A percentile compares a stretch with the other conserved stretches of the same genome.
These are phyloP conservation scores for Sarocladium kiliense DNA, from an alignment of 2,329 filamentous ascomycete species.

Conservation along the genomic window DNA sequence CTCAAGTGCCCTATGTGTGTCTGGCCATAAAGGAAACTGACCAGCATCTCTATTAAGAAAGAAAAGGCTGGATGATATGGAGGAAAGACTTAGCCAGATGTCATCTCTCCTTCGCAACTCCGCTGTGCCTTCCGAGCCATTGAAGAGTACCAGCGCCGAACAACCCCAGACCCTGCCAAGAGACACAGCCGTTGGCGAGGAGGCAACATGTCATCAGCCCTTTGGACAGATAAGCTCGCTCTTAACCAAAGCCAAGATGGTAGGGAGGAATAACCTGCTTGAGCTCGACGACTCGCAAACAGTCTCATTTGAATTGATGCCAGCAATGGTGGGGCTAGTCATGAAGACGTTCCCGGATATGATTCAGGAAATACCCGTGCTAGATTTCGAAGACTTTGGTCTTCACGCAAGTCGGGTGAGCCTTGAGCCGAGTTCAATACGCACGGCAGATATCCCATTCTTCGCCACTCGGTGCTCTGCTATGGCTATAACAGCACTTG, in stretches of 20 bases:
- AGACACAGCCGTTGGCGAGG: no score
- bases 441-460: background rate
- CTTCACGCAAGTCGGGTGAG: no score
- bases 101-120: background rate
- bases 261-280: no score
- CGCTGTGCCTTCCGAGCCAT: background rate
- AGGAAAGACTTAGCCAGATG: background rate
- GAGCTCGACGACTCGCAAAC: no score
- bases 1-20: background rate
- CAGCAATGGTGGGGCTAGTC: background rate
- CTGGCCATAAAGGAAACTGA: background rate
- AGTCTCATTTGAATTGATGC: no score
- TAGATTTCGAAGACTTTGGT: background rate
- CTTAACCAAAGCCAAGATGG: no score
- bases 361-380: background rate
- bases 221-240: no score
- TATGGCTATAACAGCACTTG: background rate
- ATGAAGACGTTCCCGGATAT: background rate
- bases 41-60: background rate
- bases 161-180: background rate
- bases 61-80: background rate
- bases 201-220: no score
- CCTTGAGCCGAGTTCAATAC: background rate
- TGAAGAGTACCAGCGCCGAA: background rate
- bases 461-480: background rate